A percentile compares a stretch with the other conserved stretches of the same genome.
Evolutionary conservation across 768 basidiomycete species (phyloP).

Genomic region (Xerocomellus chrysenteron): DNA sequence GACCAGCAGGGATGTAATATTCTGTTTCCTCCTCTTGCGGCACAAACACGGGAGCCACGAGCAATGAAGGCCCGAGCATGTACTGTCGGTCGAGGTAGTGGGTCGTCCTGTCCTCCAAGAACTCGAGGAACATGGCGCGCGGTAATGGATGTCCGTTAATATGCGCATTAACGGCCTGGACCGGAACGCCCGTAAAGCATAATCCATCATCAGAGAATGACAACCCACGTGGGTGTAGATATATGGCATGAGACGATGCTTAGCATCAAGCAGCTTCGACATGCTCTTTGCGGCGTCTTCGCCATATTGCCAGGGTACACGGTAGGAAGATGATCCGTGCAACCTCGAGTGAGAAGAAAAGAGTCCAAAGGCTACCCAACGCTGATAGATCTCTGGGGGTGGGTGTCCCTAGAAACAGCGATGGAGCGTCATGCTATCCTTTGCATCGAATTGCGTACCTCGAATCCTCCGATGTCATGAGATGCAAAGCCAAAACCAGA

Average conservation of each 20-base stretch:
- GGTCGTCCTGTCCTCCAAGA: constrained; percentile 55
- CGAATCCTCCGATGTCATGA: constrained; percentile 79
- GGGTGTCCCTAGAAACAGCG: constrained; percentile 50
- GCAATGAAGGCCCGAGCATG: constrained; percentile 56
- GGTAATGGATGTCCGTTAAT: constrained; percentile 54
- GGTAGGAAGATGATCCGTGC: constrained; percentile 71
- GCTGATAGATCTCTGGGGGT: constrained; percentile 65
- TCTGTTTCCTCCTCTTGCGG: constrained; percentile 52
- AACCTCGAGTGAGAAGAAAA: constrained; percentile 76
- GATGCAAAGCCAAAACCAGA: constrained; percentile 74
- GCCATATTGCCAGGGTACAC: constrained; percentile 77
- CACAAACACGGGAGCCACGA: constrained; percentile 63
- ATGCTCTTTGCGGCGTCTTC: constrained; percentile 65
- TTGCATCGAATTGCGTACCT: constrained; percentile 37
- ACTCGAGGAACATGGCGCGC: constrained; percentile 69
- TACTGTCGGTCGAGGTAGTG: constrained; percentile 62
- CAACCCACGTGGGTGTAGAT: constrained; percentile 52
- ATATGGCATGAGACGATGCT: constrained; percentile 76
- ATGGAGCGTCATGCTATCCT: background rate
- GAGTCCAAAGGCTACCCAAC: constrained; percentile 75
- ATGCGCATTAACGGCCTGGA: constrained; percentile 52
- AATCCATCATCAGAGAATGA: background rate
- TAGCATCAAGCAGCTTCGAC: constrained; percentile 59
- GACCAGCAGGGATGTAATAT: constrained; percentile 60
- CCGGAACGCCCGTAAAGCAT: background rate